Percentiles rank a stretch among this genome's conserved stretches.
Conservation (phyloP, 2,329 filamentous ascomycete species). For the Fusarium kyushuense region DNA sequence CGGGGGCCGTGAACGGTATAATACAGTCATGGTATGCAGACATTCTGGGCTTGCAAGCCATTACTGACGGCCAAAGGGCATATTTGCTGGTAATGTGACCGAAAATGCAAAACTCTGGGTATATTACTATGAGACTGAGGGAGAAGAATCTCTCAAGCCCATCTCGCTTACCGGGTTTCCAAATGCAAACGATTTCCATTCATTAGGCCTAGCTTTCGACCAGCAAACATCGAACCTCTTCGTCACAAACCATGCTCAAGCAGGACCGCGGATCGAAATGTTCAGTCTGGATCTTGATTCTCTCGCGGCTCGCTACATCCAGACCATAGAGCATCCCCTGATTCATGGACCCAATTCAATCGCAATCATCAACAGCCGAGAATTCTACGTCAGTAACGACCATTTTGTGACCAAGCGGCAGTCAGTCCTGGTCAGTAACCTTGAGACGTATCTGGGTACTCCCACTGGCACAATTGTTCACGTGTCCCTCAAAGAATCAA, state of each 20-base stretch:
- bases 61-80: constrained; percentile 40
- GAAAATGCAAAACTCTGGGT: constrained; percentile 51
- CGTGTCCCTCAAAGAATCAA: constrained; percentile 42
- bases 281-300: constrained; percentile 54
- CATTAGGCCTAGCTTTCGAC: constrained; percentile 56
- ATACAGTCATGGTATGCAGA: constrained; percentile 56
- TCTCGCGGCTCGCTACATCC: constrained; percentile 52
- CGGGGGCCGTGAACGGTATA: constrained; percentile 55
- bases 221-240: constrained; percentile 52
- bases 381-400: constrained; percentile 59
- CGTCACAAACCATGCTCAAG: constrained; percentile 54
- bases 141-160: constrained; percentile 36
- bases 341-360: constrained; percentile 57
- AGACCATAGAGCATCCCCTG: constrained; percentile 55
- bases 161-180: constrained; percentile 43
- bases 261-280: constrained; percentile 54
- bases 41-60: accelerated
- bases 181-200: constrained; percentile 53
- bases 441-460: constrained; percentile 53
- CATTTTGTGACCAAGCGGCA: constrained; percentile 51
- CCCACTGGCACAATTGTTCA: constrained; percentile 54
- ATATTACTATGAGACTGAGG: constrained; percentile 52
- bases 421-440: constrained; percentile 40
- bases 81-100: constrained; percentile 36
- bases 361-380: constrained; percentile 49